phyloP scores from a whole-genome alignment of 2,329 filamentous ascomycete species.

The Cercospora beticola region DNA sequence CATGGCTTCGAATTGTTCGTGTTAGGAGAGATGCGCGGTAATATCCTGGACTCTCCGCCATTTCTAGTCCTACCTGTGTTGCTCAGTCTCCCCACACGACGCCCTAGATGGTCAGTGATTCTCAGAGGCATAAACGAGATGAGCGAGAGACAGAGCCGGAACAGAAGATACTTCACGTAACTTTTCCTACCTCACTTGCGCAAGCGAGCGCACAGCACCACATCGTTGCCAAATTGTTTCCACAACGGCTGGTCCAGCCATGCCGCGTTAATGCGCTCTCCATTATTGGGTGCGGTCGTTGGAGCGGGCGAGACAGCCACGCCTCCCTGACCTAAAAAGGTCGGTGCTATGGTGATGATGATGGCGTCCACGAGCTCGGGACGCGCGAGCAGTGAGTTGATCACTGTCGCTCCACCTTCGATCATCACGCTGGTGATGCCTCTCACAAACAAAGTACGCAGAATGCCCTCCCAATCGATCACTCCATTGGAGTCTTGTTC shows the following conservation, averaged over 20 bases:
- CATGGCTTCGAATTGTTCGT: background rate
- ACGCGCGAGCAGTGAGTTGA: conserved; percentile 72
- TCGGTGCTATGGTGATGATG: conserved; percentile 85
- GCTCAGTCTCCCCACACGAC: background rate
- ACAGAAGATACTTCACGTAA: background rate
- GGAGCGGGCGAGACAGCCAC: conserved; percentile 73
- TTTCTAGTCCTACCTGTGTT: background rate
- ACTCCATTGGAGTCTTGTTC: conserved; percentile 27
- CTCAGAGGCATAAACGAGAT: background rate
- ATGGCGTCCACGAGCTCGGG: conserved; percentile 69
- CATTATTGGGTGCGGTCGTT: conserved; percentile 49
- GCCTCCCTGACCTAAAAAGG: conserved; percentile 81
- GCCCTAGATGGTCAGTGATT: background rate
- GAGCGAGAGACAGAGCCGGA: background rate
- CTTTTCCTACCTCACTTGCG: conserved; percentile 36
- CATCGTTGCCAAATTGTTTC: conserved; percentile 77
- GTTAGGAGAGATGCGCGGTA: background rate
- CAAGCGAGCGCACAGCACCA: conserved; percentile 70
- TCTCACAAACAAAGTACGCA: conserved; percentile 57
- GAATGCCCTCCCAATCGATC: conserved; percentile 62
- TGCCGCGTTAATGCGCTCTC: conserved; percentile 57
- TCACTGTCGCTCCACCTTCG: conserved; percentile 79
- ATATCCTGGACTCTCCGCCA: background rate
- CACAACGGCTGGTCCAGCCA: conserved; percentile 68
- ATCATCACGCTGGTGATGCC: conserved; percentile 81